Evolutionary conservation across 2,329 filamentous ascomycete genomes (phyloP).

Genomic region (Trichocomaceae sp.): DNA sequence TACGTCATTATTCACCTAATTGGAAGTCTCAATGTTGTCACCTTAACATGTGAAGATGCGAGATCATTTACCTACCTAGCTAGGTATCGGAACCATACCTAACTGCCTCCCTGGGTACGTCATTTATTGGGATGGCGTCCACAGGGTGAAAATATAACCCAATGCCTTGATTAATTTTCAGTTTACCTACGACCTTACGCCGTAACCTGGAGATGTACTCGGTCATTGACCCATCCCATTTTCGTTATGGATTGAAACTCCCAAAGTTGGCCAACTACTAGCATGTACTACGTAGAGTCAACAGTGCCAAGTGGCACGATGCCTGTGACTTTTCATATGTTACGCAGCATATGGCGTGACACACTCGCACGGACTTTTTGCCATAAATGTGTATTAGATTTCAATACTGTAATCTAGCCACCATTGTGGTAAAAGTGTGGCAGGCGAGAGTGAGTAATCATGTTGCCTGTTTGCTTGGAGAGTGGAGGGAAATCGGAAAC

Average conservation of each 20-base stretch:
- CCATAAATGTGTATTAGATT: background rate
- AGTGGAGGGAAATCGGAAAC: background rate
- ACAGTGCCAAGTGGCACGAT: background rate
- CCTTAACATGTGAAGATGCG: background rate
- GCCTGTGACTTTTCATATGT: no score
- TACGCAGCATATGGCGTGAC: background rate
- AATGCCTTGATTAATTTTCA: background rate
- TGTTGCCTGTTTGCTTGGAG: background rate
- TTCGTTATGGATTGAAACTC: no score
- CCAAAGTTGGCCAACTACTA: no score
- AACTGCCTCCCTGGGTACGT: no score
- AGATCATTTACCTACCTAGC: no score
- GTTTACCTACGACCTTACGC: background rate
- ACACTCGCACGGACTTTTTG: background rate
- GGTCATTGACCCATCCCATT: background rate
- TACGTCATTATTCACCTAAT: background rate
- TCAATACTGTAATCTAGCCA: no score
- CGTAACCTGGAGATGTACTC: background rate
- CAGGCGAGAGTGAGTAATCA: background rate
- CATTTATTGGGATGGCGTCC: background rate
- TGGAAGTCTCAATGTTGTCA: background rate
- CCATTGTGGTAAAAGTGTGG: no score
- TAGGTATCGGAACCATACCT: background rate
- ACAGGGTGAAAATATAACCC: background rate
- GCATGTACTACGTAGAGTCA: no score